phyloP scores from a whole-genome alignment of 805 yeast genomes.

The Yamadazyma tumulicola region DNA sequence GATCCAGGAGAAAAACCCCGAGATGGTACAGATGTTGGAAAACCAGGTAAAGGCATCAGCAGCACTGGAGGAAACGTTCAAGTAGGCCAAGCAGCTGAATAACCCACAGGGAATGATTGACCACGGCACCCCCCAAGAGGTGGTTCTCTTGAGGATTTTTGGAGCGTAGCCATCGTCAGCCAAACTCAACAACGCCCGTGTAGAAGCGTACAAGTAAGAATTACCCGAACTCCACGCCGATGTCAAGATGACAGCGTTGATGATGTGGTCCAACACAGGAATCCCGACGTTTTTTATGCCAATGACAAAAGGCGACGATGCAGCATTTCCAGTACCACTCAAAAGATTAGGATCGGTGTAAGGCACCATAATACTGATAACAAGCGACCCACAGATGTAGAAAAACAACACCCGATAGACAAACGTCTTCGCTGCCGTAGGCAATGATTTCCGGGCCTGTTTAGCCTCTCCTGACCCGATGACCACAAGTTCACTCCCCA shows the following conservation, averaged over 20 bases:
- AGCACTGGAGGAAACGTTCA: constrained; percentile 49
- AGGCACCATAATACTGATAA: constrained; percentile 37
- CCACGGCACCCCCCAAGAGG: constrained; percentile 15
- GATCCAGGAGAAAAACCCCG: constrained; percentile 61
- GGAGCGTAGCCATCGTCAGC: constrained; percentile 20
- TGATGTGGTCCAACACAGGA: constrained; percentile 58
- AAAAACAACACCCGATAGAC: constrained; percentile 47
- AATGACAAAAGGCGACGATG: constrained; percentile 34
- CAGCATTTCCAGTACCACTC: constrained; percentile 32
- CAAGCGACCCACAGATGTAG: constrained; percentile 38
- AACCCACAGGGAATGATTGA: constrained; percentile 18
- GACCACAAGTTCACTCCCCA: constrained; percentile 61
- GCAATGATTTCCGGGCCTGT: constrained; percentile 35
- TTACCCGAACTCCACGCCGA: constrained; percentile 70
- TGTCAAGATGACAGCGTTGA: constrained; percentile 70
- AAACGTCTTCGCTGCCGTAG: constrained; percentile 59
- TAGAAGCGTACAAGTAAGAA: constrained; percentile 24
- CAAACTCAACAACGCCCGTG: constrained; percentile 24
- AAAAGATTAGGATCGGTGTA: constrained; percentile 23
- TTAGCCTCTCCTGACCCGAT: constrained; percentile 59
- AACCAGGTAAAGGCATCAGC: constrained; percentile 69
- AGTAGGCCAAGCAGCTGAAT: constrained; percentile 24
- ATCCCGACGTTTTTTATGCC: constrained; percentile 40
- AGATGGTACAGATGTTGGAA: constrained; percentile 66
- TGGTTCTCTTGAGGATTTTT: constrained; percentile 13